Evolutionary conservation across 2,329 filamentous ascomycete species (phyloP).

Genomic region (Lachnellula occidentalis): DNA sequence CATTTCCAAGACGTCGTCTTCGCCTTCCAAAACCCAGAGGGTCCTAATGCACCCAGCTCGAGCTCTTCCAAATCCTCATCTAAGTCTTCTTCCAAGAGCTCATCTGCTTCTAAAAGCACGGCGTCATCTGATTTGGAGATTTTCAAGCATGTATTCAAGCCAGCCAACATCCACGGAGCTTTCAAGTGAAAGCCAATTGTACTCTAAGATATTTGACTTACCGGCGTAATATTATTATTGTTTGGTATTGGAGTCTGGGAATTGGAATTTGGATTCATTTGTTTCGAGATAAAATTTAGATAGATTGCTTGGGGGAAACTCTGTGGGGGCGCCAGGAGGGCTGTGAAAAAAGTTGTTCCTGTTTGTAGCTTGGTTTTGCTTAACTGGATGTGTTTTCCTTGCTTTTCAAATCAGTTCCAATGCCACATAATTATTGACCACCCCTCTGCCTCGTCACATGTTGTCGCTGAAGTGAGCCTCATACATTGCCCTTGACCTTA

Average conservation of each 20-base stretch:
- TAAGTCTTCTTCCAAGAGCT: conserved; percentile 26
- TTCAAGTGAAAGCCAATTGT: conserved; percentile 17
- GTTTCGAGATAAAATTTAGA: background rate
- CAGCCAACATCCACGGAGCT: conserved; percentile 33
- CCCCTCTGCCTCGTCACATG: too few species aligned
- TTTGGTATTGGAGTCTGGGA: background rate
- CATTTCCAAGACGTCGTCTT: conserved; percentile 59
- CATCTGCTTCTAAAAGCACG: conserved; percentile 29
- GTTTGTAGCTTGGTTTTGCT: background rate
- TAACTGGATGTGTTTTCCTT: background rate
- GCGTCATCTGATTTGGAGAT: conserved; percentile 42
- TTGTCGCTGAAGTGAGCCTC: too few species aligned
- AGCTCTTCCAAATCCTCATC: conserved; percentile 17
- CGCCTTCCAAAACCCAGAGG: conserved; percentile 52
- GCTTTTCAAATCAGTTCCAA: background rate
- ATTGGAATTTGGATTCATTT: background rate
- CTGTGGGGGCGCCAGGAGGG: background rate
- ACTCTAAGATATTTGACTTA: background rate
- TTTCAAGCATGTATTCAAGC: conserved; percentile 48
- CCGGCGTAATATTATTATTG: background rate
- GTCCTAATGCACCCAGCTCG: conserved; percentile 44
- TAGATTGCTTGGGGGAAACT: background rate
- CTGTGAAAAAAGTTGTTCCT: background rate
- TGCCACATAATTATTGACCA: background rate
- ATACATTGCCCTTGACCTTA: background rate